phyloP scores from a whole-genome alignment of 306 rosid genomes.

The Ziziphus jujuba region DNA sequence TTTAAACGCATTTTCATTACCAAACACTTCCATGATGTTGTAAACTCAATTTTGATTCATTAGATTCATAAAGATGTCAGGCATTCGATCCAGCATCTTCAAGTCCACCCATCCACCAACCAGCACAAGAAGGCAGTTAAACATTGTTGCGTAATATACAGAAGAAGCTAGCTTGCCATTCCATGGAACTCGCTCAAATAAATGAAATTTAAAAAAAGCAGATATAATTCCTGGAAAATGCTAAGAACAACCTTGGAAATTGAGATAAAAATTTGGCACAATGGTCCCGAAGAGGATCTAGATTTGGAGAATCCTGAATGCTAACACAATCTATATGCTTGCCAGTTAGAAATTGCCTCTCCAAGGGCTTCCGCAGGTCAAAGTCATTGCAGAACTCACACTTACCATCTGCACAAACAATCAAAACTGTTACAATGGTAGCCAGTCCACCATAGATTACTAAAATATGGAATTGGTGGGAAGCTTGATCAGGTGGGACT shows the following conservation, averaged over 20 bases:
- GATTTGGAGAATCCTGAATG: conserved; percentile 62
- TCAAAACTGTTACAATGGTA: neutral
- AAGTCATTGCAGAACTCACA: conserved; percentile 73
- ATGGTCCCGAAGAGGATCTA: conserved; percentile 46
- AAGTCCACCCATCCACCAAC: neutral
- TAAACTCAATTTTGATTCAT: too few relatives aligned
- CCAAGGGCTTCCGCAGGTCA: conserved; percentile 81
- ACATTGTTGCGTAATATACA: neutral
- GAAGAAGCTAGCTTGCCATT: conserved; percentile 7
- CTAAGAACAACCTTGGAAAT: conserved; percentile 54
- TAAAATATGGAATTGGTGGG: too few relatives aligned
- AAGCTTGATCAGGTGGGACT: too few relatives aligned
- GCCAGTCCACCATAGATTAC: neutral
- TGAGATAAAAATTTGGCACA: conserved; percentile 71
- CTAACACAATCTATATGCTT: conserved; percentile 62
- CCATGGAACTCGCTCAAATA: neutral
- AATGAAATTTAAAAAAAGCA: neutral
- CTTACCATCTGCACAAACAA: conserved; percentile 46
- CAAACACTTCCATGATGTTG: too few relatives aligned
- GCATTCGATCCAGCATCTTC: neutral
- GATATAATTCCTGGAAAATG: conserved; percentile 2
- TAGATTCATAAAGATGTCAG: too few relatives aligned
- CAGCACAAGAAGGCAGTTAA: neutral
- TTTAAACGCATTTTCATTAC: too few relatives aligned
- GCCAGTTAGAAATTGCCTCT: conserved; percentile 61